Evolutionary conservation across 495 filamentous ascomycete genomes (phyloP), one percentile per base, ranked within the genome.

Genomic region (Penicillium daleae): DNA sequence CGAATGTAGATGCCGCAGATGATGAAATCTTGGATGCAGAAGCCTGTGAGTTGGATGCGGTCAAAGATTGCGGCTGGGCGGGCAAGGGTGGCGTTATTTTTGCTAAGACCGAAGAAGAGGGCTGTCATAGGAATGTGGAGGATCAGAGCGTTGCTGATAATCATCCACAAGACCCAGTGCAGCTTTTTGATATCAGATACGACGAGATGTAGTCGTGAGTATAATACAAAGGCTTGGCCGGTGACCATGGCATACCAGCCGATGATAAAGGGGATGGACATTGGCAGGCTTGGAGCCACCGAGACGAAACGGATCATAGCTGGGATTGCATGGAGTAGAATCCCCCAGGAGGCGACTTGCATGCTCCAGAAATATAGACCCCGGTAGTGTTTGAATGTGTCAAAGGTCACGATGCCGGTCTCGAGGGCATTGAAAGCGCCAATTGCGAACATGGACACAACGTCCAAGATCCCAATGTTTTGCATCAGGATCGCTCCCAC

Each of bases 171-270:
- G 0, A 88, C 71, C 32, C 68, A 66, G 33, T 80, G 78, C 0
- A 87, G 65, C 12, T 62, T 66, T 19, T 76, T 7, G 2, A 29
- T 31, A 19, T 81, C 51, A 75, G 77, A n/a, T 13, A 82, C 74
- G 6, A 90, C 75, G 32, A 89, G 76, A 59, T 89, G 84, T 0
- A 90, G 81, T 5, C 88, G 82, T 3, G 87, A 89, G 65, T 85
- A 90, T 13, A 90, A 78, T 6, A 90, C 86, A 9, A 90, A 56
- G 21, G 85, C 84, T 71, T 89, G 86, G 10, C 85, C 86, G 0
- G 83, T 83, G 1, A 89, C 84, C 85, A 89, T 88, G 48, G 69
- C 67, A 32, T 77, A 82, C 82, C 85, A 90, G 8, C 87, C 86
- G 21, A 85, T 63, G 15, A 76, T 70, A 33, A 77, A 70, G 4